Evolutionary conservation across 2,329 filamentous ascomycete genomes (phyloP).

Genomic region (Aspergillus fumigatus): DNA sequence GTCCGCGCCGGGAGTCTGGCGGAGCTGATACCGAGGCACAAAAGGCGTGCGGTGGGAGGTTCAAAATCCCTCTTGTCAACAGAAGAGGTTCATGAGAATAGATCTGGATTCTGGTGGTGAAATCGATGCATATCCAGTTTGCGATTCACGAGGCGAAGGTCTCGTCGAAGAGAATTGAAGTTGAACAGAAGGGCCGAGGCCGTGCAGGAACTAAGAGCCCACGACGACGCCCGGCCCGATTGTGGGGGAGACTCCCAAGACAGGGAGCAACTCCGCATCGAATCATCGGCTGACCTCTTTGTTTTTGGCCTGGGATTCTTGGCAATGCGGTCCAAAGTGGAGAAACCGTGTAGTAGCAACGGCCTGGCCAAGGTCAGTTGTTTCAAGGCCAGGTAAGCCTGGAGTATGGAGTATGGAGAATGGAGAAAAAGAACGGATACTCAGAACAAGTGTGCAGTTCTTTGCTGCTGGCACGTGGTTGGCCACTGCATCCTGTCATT

Average conservation of each 20-base stretch:
- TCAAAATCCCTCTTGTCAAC: not conserved
- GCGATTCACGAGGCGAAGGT: not conserved
- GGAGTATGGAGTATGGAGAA: too few relatives aligned
- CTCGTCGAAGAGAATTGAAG: not conserved
- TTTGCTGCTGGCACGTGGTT: too few relatives aligned
- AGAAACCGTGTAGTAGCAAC: not conserved
- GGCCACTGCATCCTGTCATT: too few relatives aligned
- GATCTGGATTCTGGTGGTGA: not conserved
- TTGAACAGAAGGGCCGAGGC: not conserved
- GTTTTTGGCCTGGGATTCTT: not conserved
- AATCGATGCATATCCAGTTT: not conserved
- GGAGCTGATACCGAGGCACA: not conserved
- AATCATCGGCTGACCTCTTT: not conserved
- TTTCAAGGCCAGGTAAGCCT: too few relatives aligned
- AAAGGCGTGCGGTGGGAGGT: not conserved
- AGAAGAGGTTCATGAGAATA: not conserved
- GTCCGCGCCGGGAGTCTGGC: not conserved
- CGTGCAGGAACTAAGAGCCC: too few relatives aligned
- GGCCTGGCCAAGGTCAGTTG: too few relatives aligned
- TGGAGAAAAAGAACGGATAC: too few relatives aligned
- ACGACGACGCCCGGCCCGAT: not conserved
- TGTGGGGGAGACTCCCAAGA: conserved; percentile 1
- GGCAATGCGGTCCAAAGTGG: not conserved
- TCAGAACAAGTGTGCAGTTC: too few relatives aligned
- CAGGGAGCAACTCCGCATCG: conserved; percentile 4